Evolutionary conservation across 148 eudicot genomes (phyloP), one percentile per base, ranked within the genome.

Genomic region (Talinum fruticosum): DNA sequence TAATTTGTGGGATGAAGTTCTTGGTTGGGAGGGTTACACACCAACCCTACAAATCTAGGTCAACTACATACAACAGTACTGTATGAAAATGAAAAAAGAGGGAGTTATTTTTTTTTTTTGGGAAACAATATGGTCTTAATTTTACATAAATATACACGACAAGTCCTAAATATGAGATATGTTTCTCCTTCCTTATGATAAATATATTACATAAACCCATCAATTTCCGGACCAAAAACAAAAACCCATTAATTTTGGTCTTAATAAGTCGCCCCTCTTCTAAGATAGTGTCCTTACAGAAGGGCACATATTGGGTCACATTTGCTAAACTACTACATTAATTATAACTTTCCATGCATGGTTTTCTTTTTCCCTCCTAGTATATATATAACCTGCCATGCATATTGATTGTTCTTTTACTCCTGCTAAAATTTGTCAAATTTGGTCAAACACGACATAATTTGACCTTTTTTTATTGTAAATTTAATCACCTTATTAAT

Each of bases 281-380:
- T 71, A 16, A 38, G 53, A 65, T 21, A 45, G 38, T 76, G 76
- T 53, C 76, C 76, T 33, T 76, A 23, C 13, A 10, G 21, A 76
- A 61, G 79, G 83, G 75, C 41, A 76, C 83, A 76, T 76, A 15
- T 28, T 72, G 73, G 80, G 76, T 37, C 76, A 65, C 76, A 51
- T 69, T 51, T 24, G 24, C 1, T 54, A 15, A 23, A 5, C 14
- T 32, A 53, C 41, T 37, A 24, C 45, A 28, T 49, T 75, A 18
- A 28, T 69, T 37, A 57, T 69, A 35, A 36, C 36, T 53, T 28
- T 10, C 6, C 66, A 13, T 75, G 15, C 73, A 8, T 71, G 74
- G 26, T 71, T 71, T 23, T 28, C 16, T 16, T 5, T 23, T 45
- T 21, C 29, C 53, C 23, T 75, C 61, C 23, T 51, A 51, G n/a